Evolutionary conservation across 2,329 filamentous ascomycete species (phyloP), one percentile per base, ranked within the genome.

Genomic region (Helicocarpus griseus): DNA sequence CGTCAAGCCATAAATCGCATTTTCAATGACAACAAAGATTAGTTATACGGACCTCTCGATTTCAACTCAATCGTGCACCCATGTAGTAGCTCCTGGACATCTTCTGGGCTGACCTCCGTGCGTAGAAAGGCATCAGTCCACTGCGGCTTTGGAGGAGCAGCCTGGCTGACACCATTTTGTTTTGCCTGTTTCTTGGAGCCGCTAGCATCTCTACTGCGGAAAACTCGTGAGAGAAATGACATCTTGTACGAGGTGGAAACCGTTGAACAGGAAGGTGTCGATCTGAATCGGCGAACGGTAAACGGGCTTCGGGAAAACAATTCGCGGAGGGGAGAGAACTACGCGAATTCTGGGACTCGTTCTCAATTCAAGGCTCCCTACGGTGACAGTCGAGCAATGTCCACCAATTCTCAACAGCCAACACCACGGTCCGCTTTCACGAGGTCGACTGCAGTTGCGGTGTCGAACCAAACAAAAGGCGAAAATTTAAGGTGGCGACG

Each of bases 1-100:
- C 38, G 26, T 38, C 45, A 53, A 46, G 33, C n/a, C 6, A 19
- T 19, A 45, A 36, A 45, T 21, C 17, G 4, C 7, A 9, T 31
- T 6, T 8, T 24, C 26, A 8, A 29, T 29, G 13, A n/a, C n/a
- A 8, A 43, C 40, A 39, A 38, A 48, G 22, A 60, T 49, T 50
- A 41, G 24, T 26, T 58, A 57, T 54, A 71, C 81, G 61, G 82
- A 95, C 91, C 91, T 87, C 90, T 81, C 54, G 86, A 85, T 74
- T 97, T 98, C 69, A 98, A 80, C 73, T 98, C 93, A 51, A 83
- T 78, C 9, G 90, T 94, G 73, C 89, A 96, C 58, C 83, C 82
- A 65, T 83, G 80, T 48, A 97, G 76, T 56, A 98, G 74, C 65
- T 95, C 89, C 62, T 90, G 85, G 45, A 98, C 83, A 72, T 98